Base-by-base conservation (phyloP, 2,329 filamentous ascomycete genomes). In the Lasiodiplodia sp. region DNA sequence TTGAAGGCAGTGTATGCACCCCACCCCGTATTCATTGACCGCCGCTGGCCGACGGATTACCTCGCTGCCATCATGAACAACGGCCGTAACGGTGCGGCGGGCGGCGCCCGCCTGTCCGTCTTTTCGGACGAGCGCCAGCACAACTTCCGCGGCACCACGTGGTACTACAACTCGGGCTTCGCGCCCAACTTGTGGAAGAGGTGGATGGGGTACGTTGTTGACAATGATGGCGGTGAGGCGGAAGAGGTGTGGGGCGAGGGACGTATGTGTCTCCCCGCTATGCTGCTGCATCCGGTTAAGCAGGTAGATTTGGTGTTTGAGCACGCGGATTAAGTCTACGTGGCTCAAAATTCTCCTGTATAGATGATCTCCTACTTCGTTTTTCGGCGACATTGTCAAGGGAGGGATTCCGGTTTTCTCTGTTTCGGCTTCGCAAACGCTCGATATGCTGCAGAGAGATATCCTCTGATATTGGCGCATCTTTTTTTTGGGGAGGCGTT, bases 1-100 rank as follows among this genome's bases (percentile, higher is more conserved):
- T 84, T 93, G 74, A 94, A 94, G 80, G 92, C 91, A 25, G 90
- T 92, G 0, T 92, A 90, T 73, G 84, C 83, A 2, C 86, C 86
- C 0, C 86, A 88, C 58, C 85, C 86, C 0, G 85, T 87, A 16
- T 87, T 85, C 74, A 83, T 87, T 38, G 86, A 88, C 73, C 84
- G 85, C 4, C 80, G 83, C 44, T 88, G 86, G 86, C 85, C 86
- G 0, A 82, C 83, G 0, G 78, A 80, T 14, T 87, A 87, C 70
- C 80, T 87, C 6, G 82, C 85, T 0, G 83, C 84, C 4, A 84
- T 87, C 49, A 87, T 87, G 77, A 88, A 88, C 73, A 85, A 84
- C 55, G 86, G 86, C 0, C 77, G 84, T 3, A 85, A 87, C 64
- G 84, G 84, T 51, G 83, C 84, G 8, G 78, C 80, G 1, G 84